Base-by-base conservation (phyloP, 208 protist species). In the Polymyxa betae region DNA sequence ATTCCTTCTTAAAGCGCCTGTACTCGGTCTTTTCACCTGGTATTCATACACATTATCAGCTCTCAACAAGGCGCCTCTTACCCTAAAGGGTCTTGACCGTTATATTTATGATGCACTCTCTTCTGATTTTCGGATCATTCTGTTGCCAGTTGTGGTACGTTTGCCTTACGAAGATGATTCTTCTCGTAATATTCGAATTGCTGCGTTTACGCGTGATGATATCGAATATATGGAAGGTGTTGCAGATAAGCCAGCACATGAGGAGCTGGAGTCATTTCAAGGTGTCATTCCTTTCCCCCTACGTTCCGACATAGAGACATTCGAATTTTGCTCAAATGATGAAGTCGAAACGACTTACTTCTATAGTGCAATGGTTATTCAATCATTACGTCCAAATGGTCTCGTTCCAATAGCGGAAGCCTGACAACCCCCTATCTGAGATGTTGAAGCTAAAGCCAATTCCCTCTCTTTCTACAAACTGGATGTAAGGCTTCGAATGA, bases 181-280 rank as follows among this genome's bases (percentile, higher is more conserved):
- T 5, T 82, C 35, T 20, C 5, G 40, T 5, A 43, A 82, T 43
- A 43, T 82, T 35, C 72, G 72, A 45, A 43, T 82, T 12, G n/a
- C n/a, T 43, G n/a, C 72, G 5, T 82, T 82, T 43, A 82, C 72
- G 5, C 72, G 72, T 35, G 72, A 82, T 16, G 72, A 82, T 43
- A 82, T 82, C n/a, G 72, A 82, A 43, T 82, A 82, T n/a, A 82
- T 82, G 72, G 72, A 82, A 82, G 72, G 72, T 5, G 72, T 43
- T n/a, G 72, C 72, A 5, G 72, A 82, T 5, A n/a, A 5, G 72
- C 72, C 72, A n/a, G 5, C 16, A 5, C 72, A 82, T 43, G 72
- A 82, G 16, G 72, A 82, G 35, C n/a, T 82, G 40, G 72, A 45
- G n/a, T 12, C n/a, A 43, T 82, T 45, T n/a, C 5, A 43, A n/a